phyloP scores from a whole-genome alignment of 2,329 filamentous ascomycete genomes.

The Colletotrichum cereale region DNA sequence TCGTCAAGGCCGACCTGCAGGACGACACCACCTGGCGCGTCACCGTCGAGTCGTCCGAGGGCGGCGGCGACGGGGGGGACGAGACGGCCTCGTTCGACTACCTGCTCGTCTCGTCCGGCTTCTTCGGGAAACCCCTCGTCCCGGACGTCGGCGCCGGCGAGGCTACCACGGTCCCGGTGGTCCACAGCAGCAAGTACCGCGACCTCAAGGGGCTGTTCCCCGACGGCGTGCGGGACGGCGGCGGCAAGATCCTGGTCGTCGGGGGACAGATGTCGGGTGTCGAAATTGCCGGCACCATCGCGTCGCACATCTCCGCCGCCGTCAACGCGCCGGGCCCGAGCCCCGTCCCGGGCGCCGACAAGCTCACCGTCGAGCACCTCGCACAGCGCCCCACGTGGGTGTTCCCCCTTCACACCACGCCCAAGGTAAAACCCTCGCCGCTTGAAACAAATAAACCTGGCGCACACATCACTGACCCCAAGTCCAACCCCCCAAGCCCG shows the following conservation, averaged over 20 bases:
- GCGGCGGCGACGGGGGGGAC: slow-evolving; percentile 50
- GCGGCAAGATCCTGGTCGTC: slow-evolving; percentile 77
- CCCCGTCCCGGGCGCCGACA: slow-evolving; percentile 56
- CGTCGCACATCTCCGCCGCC: slow-evolving; percentile 76
- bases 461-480: slow-evolving; percentile 44
- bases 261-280: slow-evolving; percentile 88
- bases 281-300: slow-evolving; percentile 80
- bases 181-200: slow-evolving; percentile 78
- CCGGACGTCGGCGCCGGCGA: slow-evolving; percentile 57
- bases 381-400: slow-evolving; percentile 79
- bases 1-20: slow-evolving; percentile 56
- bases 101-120: slow-evolving; percentile 80
- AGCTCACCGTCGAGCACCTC: slow-evolving; percentile 76
- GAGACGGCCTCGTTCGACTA: slow-evolving; percentile 73
- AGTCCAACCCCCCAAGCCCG: slow-evolving; percentile 51
- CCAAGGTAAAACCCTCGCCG: slow-evolving; percentile 55
- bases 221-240: slow-evolving; percentile 46
- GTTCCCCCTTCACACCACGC: slow-evolving; percentile 70
- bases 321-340: slow-evolving; percentile 63
- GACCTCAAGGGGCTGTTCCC: slow-evolving; percentile 63
- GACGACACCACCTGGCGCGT: slow-evolving; percentile 57
- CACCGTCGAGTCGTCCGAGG: slow-evolving; percentile 43
- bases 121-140: slow-evolving; percentile 74
- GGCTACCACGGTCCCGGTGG: slow-evolving; percentile 58
- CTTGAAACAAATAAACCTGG: background rate